phyloP scores from a whole-genome alignment of 1,284 basidiomycete species.

The Austroboletus rostrupii region DNA sequence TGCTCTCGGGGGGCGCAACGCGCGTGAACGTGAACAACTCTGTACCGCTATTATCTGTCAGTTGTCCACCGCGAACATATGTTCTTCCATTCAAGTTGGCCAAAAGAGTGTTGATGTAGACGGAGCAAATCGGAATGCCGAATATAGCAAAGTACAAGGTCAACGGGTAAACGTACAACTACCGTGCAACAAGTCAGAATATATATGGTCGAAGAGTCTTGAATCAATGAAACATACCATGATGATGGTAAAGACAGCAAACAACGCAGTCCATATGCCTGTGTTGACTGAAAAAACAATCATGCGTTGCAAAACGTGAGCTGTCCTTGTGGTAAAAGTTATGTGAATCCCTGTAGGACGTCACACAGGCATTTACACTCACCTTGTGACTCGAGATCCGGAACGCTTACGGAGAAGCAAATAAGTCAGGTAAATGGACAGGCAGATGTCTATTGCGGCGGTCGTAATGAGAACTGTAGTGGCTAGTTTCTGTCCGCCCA shows the following conservation, averaged over 20 bases:
- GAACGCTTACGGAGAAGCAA: constrained; percentile 8
- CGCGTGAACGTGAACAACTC: background rate
- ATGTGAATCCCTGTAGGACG: background rate
- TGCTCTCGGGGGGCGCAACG: too few relatives aligned
- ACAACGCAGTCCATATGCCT: constrained; percentile 14
- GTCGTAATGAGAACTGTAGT: background rate
- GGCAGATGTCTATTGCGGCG: constrained; percentile 4
- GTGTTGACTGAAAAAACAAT: constrained; percentile 13
- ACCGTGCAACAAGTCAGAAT: background rate
- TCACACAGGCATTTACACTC: background rate
- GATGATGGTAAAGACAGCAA: constrained; percentile 11
- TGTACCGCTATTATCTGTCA: background rate
- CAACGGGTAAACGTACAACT: constrained; percentile 1
- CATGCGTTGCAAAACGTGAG: constrained; percentile 13
- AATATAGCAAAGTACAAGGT: constrained; percentile 1
- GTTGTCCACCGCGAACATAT: constrained; percentile 7
- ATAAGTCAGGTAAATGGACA: constrained; percentile 3
- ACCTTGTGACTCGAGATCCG: background rate
- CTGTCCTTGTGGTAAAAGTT: constrained; percentile 2
- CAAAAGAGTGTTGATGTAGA: constrained; percentile 17
- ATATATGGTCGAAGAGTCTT: fast-evolving
- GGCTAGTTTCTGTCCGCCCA: background rate
- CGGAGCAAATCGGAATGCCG: constrained; percentile 10
- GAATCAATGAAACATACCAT: constrained; percentile 7
- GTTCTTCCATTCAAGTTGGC: constrained; percentile 15